phyloP scores from a whole-genome alignment of 768 basidiomycete species.

The Tylopilus sp. region DNA sequence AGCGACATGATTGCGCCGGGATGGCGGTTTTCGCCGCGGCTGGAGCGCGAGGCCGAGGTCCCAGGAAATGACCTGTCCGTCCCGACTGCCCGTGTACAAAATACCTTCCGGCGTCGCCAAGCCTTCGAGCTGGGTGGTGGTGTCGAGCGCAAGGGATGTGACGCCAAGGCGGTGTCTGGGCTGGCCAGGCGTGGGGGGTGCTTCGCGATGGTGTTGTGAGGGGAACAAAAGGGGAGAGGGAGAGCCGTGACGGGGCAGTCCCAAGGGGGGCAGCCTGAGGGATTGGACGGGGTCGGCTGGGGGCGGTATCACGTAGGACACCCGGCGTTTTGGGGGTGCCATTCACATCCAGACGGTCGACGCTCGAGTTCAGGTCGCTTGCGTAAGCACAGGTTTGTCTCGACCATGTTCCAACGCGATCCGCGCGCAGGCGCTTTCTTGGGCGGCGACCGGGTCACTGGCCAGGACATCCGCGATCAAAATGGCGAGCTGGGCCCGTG shows the following conservation, averaged over 20 bases:
- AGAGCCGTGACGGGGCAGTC: constrained; percentile 59
- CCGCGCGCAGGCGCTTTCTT: constrained; percentile 88
- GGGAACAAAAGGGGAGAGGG: constrained; percentile 65
- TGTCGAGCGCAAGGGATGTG: constrained; percentile 83
- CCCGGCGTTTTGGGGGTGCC: constrained; percentile 57
- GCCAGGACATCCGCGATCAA: constrained; percentile 94
- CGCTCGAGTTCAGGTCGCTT: no score
- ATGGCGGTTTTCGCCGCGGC: constrained; percentile 34
- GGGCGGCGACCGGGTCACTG: constrained; percentile 90
- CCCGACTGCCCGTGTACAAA: constrained; percentile 84
- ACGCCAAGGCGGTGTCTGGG: constrained; percentile 88
- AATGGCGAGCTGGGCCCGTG: constrained; percentile 61
- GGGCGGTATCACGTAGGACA: constrained; percentile 86
- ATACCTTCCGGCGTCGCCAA: constrained; percentile 75
- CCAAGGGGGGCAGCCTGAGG: constrained; percentile 69
- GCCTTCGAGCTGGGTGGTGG: constrained; percentile 72
- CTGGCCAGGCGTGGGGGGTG: constrained; percentile 34
- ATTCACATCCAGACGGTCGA: constrained; percentile 33
- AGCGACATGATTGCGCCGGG: constrained; percentile 28
- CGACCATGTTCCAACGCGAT: constrained; percentile 83
- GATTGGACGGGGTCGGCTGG: constrained; percentile 59
- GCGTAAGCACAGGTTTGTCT: not conserved
- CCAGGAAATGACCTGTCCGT: constrained; percentile 86
- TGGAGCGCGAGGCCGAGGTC: constrained; percentile 70
- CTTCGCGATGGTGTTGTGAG: constrained; percentile 25